These are phyloP conservation scores for Plasmodium coatneyi DNA, from an alignment of 169 alveolate species.

Conservation along the genomic window DNA sequence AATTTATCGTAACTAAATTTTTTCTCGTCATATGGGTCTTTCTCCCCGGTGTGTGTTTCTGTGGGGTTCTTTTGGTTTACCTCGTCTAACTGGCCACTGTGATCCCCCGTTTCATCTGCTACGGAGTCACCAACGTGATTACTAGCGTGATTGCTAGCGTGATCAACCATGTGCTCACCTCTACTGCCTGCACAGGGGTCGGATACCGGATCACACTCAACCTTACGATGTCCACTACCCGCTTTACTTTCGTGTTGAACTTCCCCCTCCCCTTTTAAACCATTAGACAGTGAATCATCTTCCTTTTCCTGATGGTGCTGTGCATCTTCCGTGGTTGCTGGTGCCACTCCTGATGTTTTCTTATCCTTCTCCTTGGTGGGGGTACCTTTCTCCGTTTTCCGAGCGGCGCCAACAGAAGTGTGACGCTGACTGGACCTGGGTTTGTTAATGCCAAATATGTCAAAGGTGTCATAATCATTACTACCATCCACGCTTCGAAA, in stretches of 20 bases:
- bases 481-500: conserved; percentile 6
- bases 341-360: background rate
- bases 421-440: background rate
- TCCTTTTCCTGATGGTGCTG: background rate
- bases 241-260: background rate
- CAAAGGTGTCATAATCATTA: background rate
- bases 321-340: background rate
- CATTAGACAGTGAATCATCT: background rate
- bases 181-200: background rate
- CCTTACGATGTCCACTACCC: background rate
- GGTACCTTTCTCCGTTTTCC: background rate
- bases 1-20: conserved; percentile 33
- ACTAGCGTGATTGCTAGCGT: background rate
- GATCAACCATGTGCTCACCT: background rate
- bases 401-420: background rate
- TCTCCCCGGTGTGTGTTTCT: background rate
- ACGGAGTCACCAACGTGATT: background rate
- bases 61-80: conserved; percentile 3
- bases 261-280: background rate
- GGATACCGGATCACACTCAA: background rate
- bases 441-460: conserved; percentile 34
- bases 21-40: conserved; percentile 26
- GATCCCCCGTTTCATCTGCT: background rate
- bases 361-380: background rate
- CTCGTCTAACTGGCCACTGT: background rate